Evolutionary conservation across 2,329 filamentous ascomycete genomes (phyloP).

Genomic region (Apiospora kogelbergensis): DNA sequence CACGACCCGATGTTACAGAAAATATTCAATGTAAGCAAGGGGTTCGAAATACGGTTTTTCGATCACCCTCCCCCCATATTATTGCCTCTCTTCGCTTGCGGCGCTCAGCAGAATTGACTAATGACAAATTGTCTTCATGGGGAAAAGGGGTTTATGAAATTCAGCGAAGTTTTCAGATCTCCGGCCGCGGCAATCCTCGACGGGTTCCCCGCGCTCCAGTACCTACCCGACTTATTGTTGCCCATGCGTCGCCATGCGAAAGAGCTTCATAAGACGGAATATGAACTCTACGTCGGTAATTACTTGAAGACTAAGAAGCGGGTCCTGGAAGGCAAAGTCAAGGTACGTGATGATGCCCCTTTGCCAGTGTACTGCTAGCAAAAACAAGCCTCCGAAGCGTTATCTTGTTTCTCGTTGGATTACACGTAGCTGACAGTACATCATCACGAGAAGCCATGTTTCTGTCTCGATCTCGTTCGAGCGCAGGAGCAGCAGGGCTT

Average conservation of each 20-base stretch:
- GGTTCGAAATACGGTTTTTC: no score
- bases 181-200: slow-evolving; percentile 43
- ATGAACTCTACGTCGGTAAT: slow-evolving; percentile 39
- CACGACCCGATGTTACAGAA: slow-evolving; percentile 42
- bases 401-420: no score
- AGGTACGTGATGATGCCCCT: not conserved
- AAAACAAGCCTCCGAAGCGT: no score
- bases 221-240: slow-evolving; percentile 42
- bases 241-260: slow-evolving; percentile 39
- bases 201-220: slow-evolving; percentile 44
- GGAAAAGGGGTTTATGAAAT: slow-evolving; percentile 14
- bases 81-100: not conserved
- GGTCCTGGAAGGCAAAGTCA: not conserved
- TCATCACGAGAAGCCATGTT: slow-evolving; percentile 23
- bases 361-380: not conserved
- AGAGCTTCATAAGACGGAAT: slow-evolving; percentile 42
- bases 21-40: slow-evolving; percentile 38
- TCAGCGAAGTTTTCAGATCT: slow-evolving; percentile 19
- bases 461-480: slow-evolving; percentile 22
- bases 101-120: not conserved
- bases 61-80: no score
- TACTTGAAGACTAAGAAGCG: slow-evolving; percentile 34
- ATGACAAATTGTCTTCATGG: no score
- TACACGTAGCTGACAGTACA: no score
- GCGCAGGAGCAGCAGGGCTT: slow-evolving; percentile 31